These are phyloP conservation scores for Hysterium pulicare DNA, from an alignment of 2,329 filamentous ascomycete species.

Conservation along the genomic window DNA sequence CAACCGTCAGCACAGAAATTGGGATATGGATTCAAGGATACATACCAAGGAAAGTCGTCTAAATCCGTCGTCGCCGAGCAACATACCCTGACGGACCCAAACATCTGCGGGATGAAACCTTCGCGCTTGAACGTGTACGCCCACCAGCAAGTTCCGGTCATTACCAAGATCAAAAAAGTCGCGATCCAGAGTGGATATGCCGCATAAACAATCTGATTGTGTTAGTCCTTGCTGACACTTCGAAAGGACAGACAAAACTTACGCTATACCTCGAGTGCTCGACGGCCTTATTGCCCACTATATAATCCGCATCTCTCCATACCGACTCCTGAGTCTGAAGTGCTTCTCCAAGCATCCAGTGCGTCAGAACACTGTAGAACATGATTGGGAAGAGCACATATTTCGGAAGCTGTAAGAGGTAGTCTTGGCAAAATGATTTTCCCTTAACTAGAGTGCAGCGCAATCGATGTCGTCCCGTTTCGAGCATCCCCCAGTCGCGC, in stretches of 20 bases:
- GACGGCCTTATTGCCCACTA: background rate
- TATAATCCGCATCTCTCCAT: slow-evolving; percentile 14
- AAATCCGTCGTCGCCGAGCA: slow-evolving; percentile 25
- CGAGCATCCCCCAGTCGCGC: slow-evolving; percentile 26
- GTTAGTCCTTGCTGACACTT: background rate
- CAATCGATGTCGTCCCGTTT: slow-evolving; percentile 19
- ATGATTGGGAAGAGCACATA: slow-evolving; percentile 29
- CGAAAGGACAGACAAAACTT: background rate
- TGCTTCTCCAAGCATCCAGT: slow-evolving; percentile 32
- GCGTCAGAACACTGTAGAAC: slow-evolving; percentile 23
- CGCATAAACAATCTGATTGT: slow-evolving; percentile 18
- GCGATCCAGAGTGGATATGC: slow-evolving; percentile 26
- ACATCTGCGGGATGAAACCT: slow-evolving; percentile 34
- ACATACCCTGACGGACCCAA: slow-evolving; percentile 27
- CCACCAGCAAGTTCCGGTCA: slow-evolving; percentile 31
- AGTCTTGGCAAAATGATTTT: slow-evolving; percentile 23
- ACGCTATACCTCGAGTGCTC: slow-evolving; percentile 24
- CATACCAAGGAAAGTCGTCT: slow-evolving; percentile 21
- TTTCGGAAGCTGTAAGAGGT: slow-evolving; percentile 30
- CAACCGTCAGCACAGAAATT: slow-evolving; percentile 1
- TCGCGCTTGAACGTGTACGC: slow-evolving; percentile 28
- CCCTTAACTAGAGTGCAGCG: slow-evolving; percentile 28
- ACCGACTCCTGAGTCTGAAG: slow-evolving; percentile 25
- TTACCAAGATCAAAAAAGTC: slow-evolving; percentile 24
- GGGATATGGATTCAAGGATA: background rate